A percentile compares a stretch with the other conserved stretches of the same genome.
Conservation (phyloP, 2,329 filamentous ascomycete genomes). For the Purpureocillium lavendulum region DNA sequence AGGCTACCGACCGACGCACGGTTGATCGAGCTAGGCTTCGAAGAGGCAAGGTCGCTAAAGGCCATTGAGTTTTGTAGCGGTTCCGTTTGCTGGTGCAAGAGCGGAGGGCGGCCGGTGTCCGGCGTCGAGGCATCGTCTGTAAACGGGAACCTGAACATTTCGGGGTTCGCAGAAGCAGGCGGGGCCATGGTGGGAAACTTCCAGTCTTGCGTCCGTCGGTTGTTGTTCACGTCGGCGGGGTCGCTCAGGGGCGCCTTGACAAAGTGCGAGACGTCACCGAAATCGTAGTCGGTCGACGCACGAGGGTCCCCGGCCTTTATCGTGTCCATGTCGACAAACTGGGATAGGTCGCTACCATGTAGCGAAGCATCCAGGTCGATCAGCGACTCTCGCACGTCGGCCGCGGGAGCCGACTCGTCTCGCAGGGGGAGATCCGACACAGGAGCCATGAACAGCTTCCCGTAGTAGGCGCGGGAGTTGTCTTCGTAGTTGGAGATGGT, state of each 20-base stretch:
- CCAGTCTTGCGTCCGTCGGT: constrained; percentile 47
- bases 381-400: constrained; percentile 50
- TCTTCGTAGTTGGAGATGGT: constrained; percentile 57
- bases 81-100: constrained; percentile 44
- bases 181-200: constrained; percentile 46
- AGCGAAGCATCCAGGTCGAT: constrained; percentile 58
- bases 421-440: constrained; percentile 51
- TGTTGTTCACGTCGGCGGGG: constrained; percentile 44
- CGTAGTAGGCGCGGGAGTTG: constrained; percentile 54
- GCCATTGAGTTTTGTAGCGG: constrained; percentile 33
- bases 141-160: constrained; percentile 42
- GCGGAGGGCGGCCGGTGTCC: constrained; percentile 29
- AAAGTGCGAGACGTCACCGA: constrained; percentile 31
- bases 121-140: constrained; percentile 21
- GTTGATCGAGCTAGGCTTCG: constrained; percentile 23
- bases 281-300: constrained; percentile 39
- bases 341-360: constrained; percentile 44
- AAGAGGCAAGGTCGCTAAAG: constrained; percentile 31
- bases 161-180: constrained; percentile 44
- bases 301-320: constrained; percentile 42
- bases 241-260: constrained; percentile 48
- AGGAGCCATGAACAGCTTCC: constrained; percentile 31
- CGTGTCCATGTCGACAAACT: constrained; percentile 53
- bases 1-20: constrained; percentile 36
- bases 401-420: constrained; percentile 42